Conservation (phyloP, 1,284 basidiomycete genomes). For the Naganishia albida region DNA sequence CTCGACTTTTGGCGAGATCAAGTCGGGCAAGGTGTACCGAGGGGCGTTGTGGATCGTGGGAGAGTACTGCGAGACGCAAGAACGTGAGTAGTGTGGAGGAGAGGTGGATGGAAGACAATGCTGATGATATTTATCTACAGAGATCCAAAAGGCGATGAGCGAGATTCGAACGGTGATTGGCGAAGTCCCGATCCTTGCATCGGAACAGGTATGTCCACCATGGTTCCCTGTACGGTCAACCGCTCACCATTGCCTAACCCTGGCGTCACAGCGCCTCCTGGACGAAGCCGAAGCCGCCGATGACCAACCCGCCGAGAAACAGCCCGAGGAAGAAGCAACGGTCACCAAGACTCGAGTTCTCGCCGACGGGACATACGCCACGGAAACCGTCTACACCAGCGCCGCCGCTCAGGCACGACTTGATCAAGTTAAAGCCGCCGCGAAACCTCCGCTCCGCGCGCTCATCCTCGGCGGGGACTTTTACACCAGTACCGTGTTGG, state of each 20-base stretch:
- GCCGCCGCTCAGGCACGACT: slow-evolving; percentile 67
- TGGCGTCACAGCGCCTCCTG: slow-evolving; percentile 59
- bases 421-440: slow-evolving; percentile 78
- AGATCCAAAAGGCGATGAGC: slow-evolving; percentile 73
- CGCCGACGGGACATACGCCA: slow-evolving; percentile 97
- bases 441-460: slow-evolving; percentile 88
- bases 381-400: slow-evolving; percentile 84
- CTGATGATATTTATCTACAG: slow-evolving; percentile 44
- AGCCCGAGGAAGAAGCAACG: slow-evolving; percentile 49
- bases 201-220: slow-evolving; percentile 64
- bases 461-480: slow-evolving; percentile 94
- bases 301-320: slow-evolving; percentile 50
- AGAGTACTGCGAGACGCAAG: slow-evolving; percentile 75
- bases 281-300: slow-evolving; percentile 70
- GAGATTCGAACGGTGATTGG: slow-evolving; percentile 87
- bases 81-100: slow-evolving; percentile 42
- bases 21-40: slow-evolving; percentile 95
- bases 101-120: neutral
- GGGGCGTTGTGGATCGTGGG: slow-evolving; percentile 98
- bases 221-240: neutral
- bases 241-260: neutral
- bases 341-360: slow-evolving; percentile 66
- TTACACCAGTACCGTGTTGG: slow-evolving; percentile 89
- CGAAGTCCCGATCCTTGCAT: slow-evolving; percentile 92
- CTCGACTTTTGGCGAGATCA: slow-evolving; percentile 82